Percentiles rank a stretch among this genome's conserved stretches.
These are phyloP conservation scores for Cyclotella atomus DNA, from an alignment of 108 stramenopile genomes.

Conservation along the genomic window DNA sequence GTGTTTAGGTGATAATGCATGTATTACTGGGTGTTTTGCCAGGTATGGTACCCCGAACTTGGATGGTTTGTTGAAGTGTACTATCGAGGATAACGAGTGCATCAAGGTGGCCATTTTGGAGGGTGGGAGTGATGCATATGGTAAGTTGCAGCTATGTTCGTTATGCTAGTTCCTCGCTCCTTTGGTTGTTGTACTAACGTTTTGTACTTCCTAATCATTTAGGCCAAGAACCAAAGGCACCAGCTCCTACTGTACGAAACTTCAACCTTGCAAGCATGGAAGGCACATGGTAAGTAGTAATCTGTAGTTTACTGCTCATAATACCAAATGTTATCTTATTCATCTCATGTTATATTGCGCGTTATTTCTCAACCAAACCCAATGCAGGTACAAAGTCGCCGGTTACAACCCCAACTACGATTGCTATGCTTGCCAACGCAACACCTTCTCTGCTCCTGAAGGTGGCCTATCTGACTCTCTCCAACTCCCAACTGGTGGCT, in stretches of 20 bases:
- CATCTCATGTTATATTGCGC: not conserved
- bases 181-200: not conserved
- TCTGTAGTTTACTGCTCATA: no score
- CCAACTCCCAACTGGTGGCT: conserved; percentile 25
- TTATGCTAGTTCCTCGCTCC: not conserved
- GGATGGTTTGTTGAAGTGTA: conserved; percentile 93
- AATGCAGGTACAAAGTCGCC: conserved; percentile 85
- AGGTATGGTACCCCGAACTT: conserved; percentile 92
- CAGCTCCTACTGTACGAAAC: conserved; percentile 76
- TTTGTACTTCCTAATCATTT: not conserved
- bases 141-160: conserved; percentile 30
- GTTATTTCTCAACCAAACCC: not conserved
- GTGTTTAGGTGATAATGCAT: conserved; percentile 90
- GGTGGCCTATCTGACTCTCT: conserved; percentile 26
- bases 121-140: conserved; percentile 80
- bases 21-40: conserved; percentile 97
- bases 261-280: conserved; percentile 86
- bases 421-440: conserved; percentile 96
- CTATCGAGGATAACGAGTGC: conserved; percentile 96
- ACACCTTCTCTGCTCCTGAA: conserved; percentile 84
- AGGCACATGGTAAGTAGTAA: conserved; percentile 78
- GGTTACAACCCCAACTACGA: conserved; percentile 98
- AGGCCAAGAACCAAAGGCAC: conserved; percentile 70
- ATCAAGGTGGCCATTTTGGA: conserved; percentile 96
- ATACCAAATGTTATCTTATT: not conserved